Base-by-base conservation (phyloP, 257 asterid species). In the Solanum raphanifolium region DNA sequence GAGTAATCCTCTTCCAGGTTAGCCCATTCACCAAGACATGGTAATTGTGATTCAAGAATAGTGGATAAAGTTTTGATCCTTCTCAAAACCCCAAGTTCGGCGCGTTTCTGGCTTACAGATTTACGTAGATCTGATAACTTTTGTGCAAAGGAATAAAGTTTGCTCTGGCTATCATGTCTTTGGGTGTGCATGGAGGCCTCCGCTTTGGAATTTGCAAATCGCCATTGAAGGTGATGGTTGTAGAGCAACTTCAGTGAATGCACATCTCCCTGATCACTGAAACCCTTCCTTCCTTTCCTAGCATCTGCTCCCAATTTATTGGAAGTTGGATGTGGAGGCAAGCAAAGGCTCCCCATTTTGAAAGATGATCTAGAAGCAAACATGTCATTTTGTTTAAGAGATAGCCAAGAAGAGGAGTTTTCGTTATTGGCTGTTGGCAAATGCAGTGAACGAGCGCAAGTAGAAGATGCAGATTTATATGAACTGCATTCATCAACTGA, bases 21-120 rank as follows among this genome's bases (percentile, higher is more conserved):
- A 76, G 94, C 90, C 99, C 99, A 96, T 87, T 93, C 93, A 38
- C 93, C 94, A 72, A 96, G 98, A 90, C 87, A 89, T 87, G 97
- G 94, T 93, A 91, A 92, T 85, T 97, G 98, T 87, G 92, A 92
- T 89, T 94, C 95, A 32, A 95, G 90, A 71, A 94, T 68, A 21
- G 92, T 79, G 9, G 91, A 88, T 85, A 91, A 86, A 69, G 91
- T 81, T 85, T 91, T 89, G 52, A 88, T 75, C 79, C 93, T 86
- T 88, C 73, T 90, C 89, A 94, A 73, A 21, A 87, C 34, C 36
- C 89, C 93, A 83, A 94, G 91, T 88, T 95, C 95, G 5, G 62
- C 29, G 25, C 93, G 94, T 81, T 89, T 95, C 87, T 34, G 89
- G 86, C 85, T 85, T 86, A 95, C 98, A 32, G 76, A 84, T 21